Evolutionary conservation across 2,329 filamentous ascomycete genomes (phyloP).

Genomic region (Podosphaera leucotricha): DNA sequence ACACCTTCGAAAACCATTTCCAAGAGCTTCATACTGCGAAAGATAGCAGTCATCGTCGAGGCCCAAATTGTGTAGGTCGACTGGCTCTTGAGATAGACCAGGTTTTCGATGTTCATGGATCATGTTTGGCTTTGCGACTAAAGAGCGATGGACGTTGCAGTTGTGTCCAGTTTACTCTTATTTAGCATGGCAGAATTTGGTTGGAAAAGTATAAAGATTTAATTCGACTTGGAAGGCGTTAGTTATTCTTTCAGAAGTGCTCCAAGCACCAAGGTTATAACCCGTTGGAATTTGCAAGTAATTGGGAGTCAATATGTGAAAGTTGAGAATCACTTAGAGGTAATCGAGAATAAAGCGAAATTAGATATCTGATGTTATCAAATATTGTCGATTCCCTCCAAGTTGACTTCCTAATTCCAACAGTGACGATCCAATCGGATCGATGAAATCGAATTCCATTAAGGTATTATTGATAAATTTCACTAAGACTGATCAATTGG

Average conservation of each 20-base stretch:
- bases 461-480: too few species aligned
- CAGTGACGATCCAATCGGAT: too few species aligned
- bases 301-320: too few species aligned
- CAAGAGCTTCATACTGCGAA: background rate
- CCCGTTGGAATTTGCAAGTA: background rate
- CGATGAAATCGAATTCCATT: too few species aligned
- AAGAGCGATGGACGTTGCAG: background rate
- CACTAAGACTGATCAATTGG: too few species aligned
- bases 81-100: background rate
- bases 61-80: background rate
- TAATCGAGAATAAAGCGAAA: too few species aligned
- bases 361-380: too few species aligned
- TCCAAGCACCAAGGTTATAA: background rate
- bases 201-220: too few species aligned
- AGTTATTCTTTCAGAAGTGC: background rate
- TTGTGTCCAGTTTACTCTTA: background rate
- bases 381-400: too few species aligned
- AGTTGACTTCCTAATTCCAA: too few species aligned
- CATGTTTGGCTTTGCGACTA: background rate
- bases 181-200: background rate
- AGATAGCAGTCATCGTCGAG: background rate
- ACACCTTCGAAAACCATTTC: background rate
- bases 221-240: background rate
- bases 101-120: background rate
- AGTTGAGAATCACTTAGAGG: too few species aligned